Evolutionary conservation across 768 basidiomycete genomes (phyloP), one percentile per base, ranked within the genome.

Genomic region (Termitomyces sp.): DNA sequence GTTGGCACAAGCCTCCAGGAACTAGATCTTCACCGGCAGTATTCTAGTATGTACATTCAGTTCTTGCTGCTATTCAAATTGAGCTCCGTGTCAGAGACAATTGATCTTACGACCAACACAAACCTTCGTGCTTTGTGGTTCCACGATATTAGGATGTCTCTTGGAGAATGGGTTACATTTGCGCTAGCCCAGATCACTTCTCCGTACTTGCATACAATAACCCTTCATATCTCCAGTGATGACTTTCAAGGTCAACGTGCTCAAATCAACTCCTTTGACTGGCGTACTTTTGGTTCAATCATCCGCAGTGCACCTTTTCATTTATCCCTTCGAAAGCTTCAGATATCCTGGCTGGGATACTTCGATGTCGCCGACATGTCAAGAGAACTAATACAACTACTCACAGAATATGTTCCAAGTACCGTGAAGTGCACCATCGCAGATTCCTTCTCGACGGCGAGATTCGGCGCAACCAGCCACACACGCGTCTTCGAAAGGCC

Each of bases 121-220:
- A 59, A 65, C n/a, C 48, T 65, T 6, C 60, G 57, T 46, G 52
- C 46, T 47, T 12, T 65, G 34, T 65, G 63, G 63, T 65, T 65
- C 29, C 60, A 65, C 7, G 49, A 59, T 46, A 43, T 59, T 11
- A 37, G 54, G 5, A 25, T 52, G 32, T 61, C 53, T 20, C 29
- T 32, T 36, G 57, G 57, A n/a, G 29, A 48, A 7, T 62, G 60
- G 60, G 50, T 62, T 15, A 34, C 40, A n/a, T 46, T 31, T 46
- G 36, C 31, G 14, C 60, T 61, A 3, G 46, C 40, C n/a, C 53
- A 49, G 31, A 37, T 64, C 31, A 59, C 57, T 9, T 61, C 63
- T 29, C 36, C 58, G 31, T 53, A 59, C 43, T 34, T 63, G 4
- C 53, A 60, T 52, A 64, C 57, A 12, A 61, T 64, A 37, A 59